phyloP scores from a whole-genome alignment of 2,329 filamentous ascomycete species.

The Scedosporium boydii region DNA sequence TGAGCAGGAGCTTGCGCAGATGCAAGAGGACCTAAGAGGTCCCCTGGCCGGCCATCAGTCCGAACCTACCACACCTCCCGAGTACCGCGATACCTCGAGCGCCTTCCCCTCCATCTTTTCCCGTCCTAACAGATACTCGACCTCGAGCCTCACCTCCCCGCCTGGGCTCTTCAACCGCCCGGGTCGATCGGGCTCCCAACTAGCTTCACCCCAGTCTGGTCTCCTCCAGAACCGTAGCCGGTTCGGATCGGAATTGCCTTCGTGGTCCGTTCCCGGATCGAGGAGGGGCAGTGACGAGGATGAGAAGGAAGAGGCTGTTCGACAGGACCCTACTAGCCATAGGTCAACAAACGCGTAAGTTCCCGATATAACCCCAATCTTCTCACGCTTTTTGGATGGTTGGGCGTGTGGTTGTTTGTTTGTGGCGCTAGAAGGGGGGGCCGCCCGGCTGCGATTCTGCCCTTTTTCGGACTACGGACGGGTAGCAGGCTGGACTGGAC shows the following conservation, averaged over 20 bases:
- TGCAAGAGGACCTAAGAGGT: slow-evolving; percentile 67
- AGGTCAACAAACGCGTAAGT: slow-evolving; percentile 74
- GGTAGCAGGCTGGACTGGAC: background rate
- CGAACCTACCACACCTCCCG: slow-evolving; percentile 92
- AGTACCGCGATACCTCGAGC: slow-evolving; percentile 65
- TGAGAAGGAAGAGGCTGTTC: slow-evolving; percentile 69
- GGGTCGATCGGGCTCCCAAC: slow-evolving; percentile 66
- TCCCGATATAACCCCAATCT: background rate
- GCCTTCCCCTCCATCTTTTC: slow-evolving; percentile 74
- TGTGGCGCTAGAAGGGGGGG: too few relatives aligned
- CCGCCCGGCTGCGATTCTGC: too few relatives aligned
- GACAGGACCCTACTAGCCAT: slow-evolving; percentile 60
- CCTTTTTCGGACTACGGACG: too few relatives aligned
- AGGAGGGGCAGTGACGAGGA: slow-evolving; percentile 87
- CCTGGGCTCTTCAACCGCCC: slow-evolving; percentile 66
- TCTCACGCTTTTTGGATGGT: background rate
- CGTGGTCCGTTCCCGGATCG: slow-evolving; percentile 77
- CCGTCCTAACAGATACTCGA: slow-evolving; percentile 79
- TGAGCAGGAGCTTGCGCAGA: slow-evolving; percentile 73
- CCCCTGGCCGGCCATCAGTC: slow-evolving; percentile 66
- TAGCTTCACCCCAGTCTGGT: slow-evolving; percentile 66
- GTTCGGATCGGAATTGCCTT: slow-evolving; percentile 50
- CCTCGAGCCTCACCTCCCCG: slow-evolving; percentile 76
- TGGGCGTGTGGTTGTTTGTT: too few relatives aligned
- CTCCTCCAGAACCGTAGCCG: slow-evolving; percentile 41